Evolutionary conservation across 352 stramenopile genomes (phyloP), one percentile per base, ranked within the genome.

Genomic region (Globisporangium splendens): DNA sequence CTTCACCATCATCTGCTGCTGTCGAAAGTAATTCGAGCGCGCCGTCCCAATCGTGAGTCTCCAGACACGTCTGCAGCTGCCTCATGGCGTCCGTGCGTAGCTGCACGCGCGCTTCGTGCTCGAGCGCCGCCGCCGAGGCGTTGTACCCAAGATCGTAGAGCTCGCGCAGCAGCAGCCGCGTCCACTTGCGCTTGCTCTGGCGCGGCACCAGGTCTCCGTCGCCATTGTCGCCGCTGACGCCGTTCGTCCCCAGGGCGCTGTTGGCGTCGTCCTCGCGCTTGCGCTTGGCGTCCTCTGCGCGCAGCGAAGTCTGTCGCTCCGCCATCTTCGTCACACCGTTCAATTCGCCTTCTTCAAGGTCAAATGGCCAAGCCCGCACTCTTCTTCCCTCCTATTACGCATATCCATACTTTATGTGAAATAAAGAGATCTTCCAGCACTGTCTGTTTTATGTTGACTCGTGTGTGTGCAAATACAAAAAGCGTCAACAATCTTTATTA

Each of bases 111-210:
- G 83, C 81, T 48, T 91, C 83, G 8, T 63, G 66, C 54, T 93
- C 81, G 15, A 93, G 70, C 38, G 66, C 56, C 12, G 62, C 63
- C 0, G 81, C 83, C 0, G 77, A 59, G 20, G 68, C 55, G 11
- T 42, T 41, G 42, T 75, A 90, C 10, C 79, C 79, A 17, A 89
- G 65, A 60, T 93, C 83, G 64, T 90, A 88, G 20, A 93, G 72
- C 62, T 93, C 83, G 12, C 83, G 77, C 5, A 93, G 72, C 31
- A 93, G 52, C 44, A 91, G 56, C 21, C 83, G 79, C 52, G 77
- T 75, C 83, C 83, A 93, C 50, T 89, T 88, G 50, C 65, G 69
- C 54, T 69, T 70, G 42, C 60, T 54, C 7, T 59, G 51, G 11
- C 42, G 59, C 54, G 5, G 24, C 24, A 31, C 24, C 2, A 48